These are phyloP conservation scores for Tilletia indica DNA, from an alignment of 1,284 basidiomycete species.

Conservation along the genomic window DNA sequence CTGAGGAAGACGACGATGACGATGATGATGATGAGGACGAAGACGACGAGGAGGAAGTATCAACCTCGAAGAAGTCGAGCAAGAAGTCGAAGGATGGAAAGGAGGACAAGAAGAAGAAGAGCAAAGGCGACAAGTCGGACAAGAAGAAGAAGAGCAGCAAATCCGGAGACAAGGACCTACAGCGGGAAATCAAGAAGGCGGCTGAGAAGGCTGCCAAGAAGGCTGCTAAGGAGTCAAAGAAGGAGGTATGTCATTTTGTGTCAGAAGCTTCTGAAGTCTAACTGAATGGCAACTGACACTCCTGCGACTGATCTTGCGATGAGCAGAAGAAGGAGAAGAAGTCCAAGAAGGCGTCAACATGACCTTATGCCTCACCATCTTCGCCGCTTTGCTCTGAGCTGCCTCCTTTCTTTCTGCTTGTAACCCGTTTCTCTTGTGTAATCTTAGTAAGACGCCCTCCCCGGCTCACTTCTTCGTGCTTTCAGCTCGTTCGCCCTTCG, in stretches of 20 bases:
- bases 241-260: not conserved
- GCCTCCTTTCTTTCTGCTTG: no score
- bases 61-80: conserved; percentile 11
- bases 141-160: conserved; percentile 21
- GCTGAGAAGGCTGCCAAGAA: conserved; percentile 17
- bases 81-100: conserved; percentile 4
- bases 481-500: no score
- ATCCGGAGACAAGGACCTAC: conserved; percentile 16
- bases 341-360: conserved; percentile 13
- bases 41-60: not conserved
- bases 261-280: not conserved
- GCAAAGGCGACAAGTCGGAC: conserved; percentile 16
- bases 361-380: not conserved
- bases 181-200: conserved; percentile 16
- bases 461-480: no score
- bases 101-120: conserved; percentile 24
- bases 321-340: conserved; percentile 18
- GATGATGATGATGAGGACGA: conserved; percentile 20
- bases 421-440: no score
- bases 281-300: not conserved
- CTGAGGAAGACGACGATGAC: conserved; percentile 39
- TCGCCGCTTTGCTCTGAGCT: no score
- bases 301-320: not conserved
- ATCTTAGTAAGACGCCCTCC: no score
- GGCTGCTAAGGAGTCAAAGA: conserved; percentile 17